A percentile compares a stretch with the other conserved stretches of the same genome.
Conservation (phyloP, 2,329 filamentous ascomycete genomes). For the Colletotrichum gigasporum region DNA sequence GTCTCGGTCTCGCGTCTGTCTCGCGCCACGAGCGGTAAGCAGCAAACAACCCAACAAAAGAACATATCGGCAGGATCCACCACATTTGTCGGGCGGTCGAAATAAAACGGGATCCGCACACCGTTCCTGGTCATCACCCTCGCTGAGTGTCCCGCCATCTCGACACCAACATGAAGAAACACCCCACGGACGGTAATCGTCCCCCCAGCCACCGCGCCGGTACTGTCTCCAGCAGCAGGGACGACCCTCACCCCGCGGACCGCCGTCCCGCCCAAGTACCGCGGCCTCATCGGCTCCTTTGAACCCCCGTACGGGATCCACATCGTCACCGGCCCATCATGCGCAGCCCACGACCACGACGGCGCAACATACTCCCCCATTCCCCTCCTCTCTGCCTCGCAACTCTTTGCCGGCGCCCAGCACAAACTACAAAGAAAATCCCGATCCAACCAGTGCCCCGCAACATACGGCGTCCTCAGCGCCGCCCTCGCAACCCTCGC, state of each 20-base stretch:
- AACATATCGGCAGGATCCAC: neutral
- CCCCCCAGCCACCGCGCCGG: neutral
- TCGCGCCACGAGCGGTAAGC: neutral
- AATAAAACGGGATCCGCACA: neutral
- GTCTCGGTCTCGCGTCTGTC: neutral
- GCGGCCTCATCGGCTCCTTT: neutral
- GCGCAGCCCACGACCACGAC: conserved; percentile 5
- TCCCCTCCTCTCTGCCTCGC: neutral
- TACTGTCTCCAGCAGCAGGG: neutral
- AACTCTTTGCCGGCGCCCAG: neutral
- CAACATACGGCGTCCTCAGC: neutral
- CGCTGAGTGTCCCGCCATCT: neutral
- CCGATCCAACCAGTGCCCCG: neutral
- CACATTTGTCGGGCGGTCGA: neutral
- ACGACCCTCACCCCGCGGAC: neutral
- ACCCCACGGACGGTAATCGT: neutral
- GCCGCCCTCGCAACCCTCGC: neutral
- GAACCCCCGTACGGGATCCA: conserved; percentile 5
- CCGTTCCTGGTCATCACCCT: neutral
- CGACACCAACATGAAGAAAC: neutral
- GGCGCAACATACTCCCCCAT: neutral
- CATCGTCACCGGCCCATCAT: conserved; percentile 6
- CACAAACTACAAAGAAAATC: conserved; percentile 12
- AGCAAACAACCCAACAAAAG: neutral
- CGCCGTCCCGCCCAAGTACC: neutral